Evolutionary conservation across 208 protist genomes (phyloP), one percentile per base, ranked within the genome.

Genomic region (Wallacemonas sp.): DNA sequence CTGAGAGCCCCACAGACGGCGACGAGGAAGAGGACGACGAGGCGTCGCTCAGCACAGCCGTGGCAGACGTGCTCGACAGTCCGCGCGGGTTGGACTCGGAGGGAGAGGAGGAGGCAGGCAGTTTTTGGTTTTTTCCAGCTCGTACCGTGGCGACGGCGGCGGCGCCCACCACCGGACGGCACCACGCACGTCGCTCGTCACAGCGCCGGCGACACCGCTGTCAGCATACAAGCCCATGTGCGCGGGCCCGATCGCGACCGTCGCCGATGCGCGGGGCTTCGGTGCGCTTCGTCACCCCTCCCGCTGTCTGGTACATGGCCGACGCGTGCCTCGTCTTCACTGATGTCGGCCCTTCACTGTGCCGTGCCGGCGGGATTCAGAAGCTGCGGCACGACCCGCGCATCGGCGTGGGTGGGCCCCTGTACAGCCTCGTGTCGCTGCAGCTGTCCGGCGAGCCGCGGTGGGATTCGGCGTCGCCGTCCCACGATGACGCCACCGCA

Each of bases 391-490:
- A 39, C 6, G 71, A 92, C 37, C 37, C 55, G 13, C 63, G 62
- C 3, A 81, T 84, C 63, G 77, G 76, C 1, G 57, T 74, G 12
- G 69, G 70, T 38, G 72, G 70, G 1, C 24, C 73, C 4, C 74
- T 81, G 8, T 85, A 85, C 41, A 74, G 78, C 46, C 52, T 92
- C 22, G 69, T 92, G 41, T 75, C 64, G 37, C 78, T 92, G 70
- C 64, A 73, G 4, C 36, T 76, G 34, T 92, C 85, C 3, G 85
- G 78, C 0, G 41, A 68, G 53, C 79, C 85, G 22, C 53, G 65
- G 22, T 91, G 78, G 78, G 66, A 52, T 6, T 27, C 37, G 21
- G 58, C 27, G 50, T 52, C n/a, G n/a, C n/a, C n/a, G n/a, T n/a
- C n/a, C n/a, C n/a, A 61, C 44, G 70, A 70, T 36, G 63, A 39